Evolutionary conservation across 306 rosid genomes (phyloP).

Genomic region (Trifolium subterraneum): DNA sequence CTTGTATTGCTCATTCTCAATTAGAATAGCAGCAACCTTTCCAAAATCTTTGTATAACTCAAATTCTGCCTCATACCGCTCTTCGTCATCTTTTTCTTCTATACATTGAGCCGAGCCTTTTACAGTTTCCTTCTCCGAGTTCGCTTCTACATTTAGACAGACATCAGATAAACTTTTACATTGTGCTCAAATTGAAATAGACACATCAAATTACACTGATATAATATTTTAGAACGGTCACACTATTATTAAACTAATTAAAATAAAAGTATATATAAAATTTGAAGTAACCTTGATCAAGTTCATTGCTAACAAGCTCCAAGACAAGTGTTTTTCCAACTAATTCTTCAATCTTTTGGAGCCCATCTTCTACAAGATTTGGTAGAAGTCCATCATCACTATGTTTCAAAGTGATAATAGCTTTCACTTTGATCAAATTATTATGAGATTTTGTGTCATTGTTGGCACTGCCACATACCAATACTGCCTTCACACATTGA

Average conservation of each 20-base stretch:
- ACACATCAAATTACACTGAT: neutral
- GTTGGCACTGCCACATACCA: neutral
- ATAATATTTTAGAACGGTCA: no score
- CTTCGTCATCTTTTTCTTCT: constrained; percentile 7
- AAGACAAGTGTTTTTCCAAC: constrained; percentile 42
- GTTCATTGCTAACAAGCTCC: constrained; percentile 47
- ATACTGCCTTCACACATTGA: constrained; percentile 10
- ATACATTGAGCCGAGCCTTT: neutral
- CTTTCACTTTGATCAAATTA: constrained; percentile 39
- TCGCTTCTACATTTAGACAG: constrained; percentile 15
- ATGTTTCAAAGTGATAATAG: constrained; percentile 33
- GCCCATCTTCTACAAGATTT: constrained; percentile 19
- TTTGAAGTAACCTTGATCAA: constrained; percentile 42
- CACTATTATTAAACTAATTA: no score
- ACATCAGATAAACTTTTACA: neutral
- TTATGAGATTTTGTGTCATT: constrained; percentile 25
- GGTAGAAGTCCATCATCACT: constrained; percentile 18
- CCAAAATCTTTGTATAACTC: constrained; percentile 37
- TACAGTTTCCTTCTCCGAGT: constrained; percentile 31
- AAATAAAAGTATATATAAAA: no score
- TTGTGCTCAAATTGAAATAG: neutral
- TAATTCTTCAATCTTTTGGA: constrained; percentile 6
- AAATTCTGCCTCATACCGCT: constrained; percentile 32
- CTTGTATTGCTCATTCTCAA: constrained; percentile 35
- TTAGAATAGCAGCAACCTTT: constrained; percentile 44